Conservation (phyloP, 1,284 basidiomycete species). For the Sanghuangporus weigelae region DNA sequence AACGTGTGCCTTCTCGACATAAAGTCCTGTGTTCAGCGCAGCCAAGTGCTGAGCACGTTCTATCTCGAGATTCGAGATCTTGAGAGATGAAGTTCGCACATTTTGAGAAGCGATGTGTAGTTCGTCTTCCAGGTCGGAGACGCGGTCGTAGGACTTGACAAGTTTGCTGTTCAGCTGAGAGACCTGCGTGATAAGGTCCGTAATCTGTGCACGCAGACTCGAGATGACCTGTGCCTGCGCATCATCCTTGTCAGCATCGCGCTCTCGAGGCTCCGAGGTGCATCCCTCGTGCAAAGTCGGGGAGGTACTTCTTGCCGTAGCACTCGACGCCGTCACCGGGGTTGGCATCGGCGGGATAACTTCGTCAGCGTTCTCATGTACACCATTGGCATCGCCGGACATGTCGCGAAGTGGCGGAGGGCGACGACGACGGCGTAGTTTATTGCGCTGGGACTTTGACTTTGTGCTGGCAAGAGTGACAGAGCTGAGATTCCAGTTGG, state of each 20-base stretch:
- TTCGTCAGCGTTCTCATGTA: not conserved
- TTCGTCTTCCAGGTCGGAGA: conserved; percentile 91
- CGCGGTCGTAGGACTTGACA: conserved; percentile 85
- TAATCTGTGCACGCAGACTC: conserved; percentile 75
- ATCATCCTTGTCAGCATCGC: conserved; percentile 30
- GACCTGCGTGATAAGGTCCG: conserved; percentile 86
- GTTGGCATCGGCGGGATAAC: not conserved
- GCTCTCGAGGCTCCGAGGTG: not conserved
- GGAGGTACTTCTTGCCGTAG: conserved; percentile 7
- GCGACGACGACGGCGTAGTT: conserved; percentile 15
- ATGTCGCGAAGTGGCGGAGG: conserved; percentile 11
- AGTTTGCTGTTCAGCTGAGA: conserved; percentile 90
- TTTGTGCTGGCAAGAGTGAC: conserved; percentile 14
- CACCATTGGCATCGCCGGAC: conserved; percentile 12
- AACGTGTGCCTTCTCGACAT: conserved; percentile 91
- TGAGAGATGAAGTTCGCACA: conserved; percentile 52
- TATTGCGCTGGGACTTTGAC: conserved; percentile 14
- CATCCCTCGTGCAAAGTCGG: conserved; percentile 10
- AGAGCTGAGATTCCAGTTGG: conserved; percentile 8
- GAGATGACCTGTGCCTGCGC: conserved; percentile 73
- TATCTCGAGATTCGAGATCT: conserved; percentile 66
- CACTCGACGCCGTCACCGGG: not conserved
- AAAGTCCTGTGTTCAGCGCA: conserved; percentile 79
- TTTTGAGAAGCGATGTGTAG: conserved; percentile 63
- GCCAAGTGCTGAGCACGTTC: conserved; percentile 75